Percentiles rank a stretch among this genome's conserved stretches.
phyloP scores from a whole-genome alignment of 192 early-diverging fungal species.

The Linnemannia exigua region DNA sequence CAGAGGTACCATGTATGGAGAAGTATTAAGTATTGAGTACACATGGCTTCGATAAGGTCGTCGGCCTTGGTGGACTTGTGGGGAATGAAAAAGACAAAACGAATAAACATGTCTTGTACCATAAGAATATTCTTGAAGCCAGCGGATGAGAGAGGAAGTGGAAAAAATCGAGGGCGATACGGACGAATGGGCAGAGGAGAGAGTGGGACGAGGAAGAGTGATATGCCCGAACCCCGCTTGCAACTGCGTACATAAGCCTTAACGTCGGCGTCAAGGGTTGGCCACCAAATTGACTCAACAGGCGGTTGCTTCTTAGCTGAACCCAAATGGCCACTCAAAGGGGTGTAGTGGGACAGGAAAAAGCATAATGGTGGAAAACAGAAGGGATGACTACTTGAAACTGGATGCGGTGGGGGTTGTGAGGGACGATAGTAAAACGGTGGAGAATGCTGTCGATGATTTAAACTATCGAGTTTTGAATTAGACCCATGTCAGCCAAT shows the following conservation, averaged over 20 bases:
- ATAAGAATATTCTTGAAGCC: conserved; percentile 23
- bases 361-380: conserved; percentile 14
- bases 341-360: conserved; percentile 18
- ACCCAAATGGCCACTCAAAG: conserved; percentile 19
- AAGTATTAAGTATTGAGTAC: conserved; percentile 9
- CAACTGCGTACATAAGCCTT: conserved; percentile 5
- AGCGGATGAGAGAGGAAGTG: no score
- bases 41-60: no score
- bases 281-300: conserved; percentile 16
- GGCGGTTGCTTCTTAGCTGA: conserved; percentile 6
- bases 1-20: not conserved
- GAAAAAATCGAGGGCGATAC: conserved; percentile 32
- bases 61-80: not conserved
- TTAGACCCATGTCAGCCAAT: not conserved
- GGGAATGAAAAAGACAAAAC: conserved; percentile 24
- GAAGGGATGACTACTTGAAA: conserved; percentile 21
- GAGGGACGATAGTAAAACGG: conserved; percentile 8
- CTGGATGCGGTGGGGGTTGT: conserved; percentile 1
- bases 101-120: conserved; percentile 26
- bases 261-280: not conserved
- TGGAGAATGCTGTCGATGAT: conserved; percentile 12
- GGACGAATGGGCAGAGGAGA: conserved; percentile 9
- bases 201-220: not conserved
- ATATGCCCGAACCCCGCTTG: not conserved
- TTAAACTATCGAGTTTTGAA: no score